Evolutionary conservation across 179 eudicot species (phyloP), one percentile per base, ranked within the genome.

Genomic region (Camellia oleifera): DNA sequence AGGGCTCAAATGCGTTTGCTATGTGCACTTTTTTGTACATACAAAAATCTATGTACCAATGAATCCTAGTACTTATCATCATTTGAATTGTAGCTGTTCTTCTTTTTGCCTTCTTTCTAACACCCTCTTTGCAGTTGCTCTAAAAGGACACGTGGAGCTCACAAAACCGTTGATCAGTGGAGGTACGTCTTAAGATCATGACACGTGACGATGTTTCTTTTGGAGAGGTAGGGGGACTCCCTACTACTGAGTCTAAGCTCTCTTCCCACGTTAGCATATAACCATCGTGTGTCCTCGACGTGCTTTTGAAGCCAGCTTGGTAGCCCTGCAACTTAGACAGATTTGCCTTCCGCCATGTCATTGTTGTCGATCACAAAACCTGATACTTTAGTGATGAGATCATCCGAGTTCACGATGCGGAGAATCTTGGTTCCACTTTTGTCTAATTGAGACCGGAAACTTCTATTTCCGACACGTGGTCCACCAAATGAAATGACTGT

Each of bases 401-500:
- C 98, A 45, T 92, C 92, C 15, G 90, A 84, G 87, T 93, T 93
- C 0, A 90, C 96, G 2, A 93, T 87, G 3, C 97, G 78, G 2
- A 93, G 83, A 0, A 93, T 86, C 76, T 89, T 88, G 2, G 90
- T 87, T 7, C 91, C 89, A 42, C 76, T 84, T 0, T 79, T 63
- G 8, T 89, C 85, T 23, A 93, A 52, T 0, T 79, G 81, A 23
- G 72, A 50, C 50, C 93, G 79, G 84, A 93, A 92, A 69, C 83
- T 84, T 12, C 62, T 26, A 81, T 93, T 91, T 1, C 95, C 97
- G 0, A 93, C 97, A 13, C 95, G 90, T 5, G 95, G 95, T 18
- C 95, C 94, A 0, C 94, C 97, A 53, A 93, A 93, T 9, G 97
- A 93, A 7, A 93, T 76, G 2, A 93, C 96, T 0, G 94, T 88